Percentiles rank a stretch among this genome's conserved stretches.
Conservation (phyloP, 2,329 filamentous ascomycete genomes). For the Stachybotrys echinatus region DNA sequence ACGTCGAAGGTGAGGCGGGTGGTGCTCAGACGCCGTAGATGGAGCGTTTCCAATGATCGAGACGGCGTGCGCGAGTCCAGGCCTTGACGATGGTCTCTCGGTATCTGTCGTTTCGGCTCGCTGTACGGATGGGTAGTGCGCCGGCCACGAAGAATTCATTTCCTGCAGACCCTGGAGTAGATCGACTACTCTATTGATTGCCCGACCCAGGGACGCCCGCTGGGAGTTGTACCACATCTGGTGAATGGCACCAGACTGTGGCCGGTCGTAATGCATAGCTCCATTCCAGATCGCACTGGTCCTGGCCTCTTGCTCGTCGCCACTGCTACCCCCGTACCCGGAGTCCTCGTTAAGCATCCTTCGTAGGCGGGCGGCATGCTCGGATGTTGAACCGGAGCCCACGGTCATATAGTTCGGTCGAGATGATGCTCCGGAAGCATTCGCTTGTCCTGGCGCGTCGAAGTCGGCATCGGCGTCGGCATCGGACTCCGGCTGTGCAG, state of each 20-base stretch:
- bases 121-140: slow-evolving; percentile 86
- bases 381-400: slow-evolving; percentile 73
- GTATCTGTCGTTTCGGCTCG: slow-evolving; percentile 43
- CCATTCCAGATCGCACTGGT: slow-evolving; percentile 42
- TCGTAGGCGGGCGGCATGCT: slow-evolving; percentile 76
- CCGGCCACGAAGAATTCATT: slow-evolving; percentile 89
- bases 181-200: slow-evolving; percentile 82
- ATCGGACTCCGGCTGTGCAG: slow-evolving; percentile 22
- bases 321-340: slow-evolving; percentile 81
- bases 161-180: slow-evolving; percentile 77
- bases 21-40: slow-evolving; percentile 27
- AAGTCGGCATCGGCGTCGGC: slow-evolving; percentile 17
- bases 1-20: slow-evolving; percentile 54
- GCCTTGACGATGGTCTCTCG: slow-evolving; percentile 47
- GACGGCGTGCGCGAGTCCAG: slow-evolving; percentile 58
- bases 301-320: slow-evolving; percentile 49
- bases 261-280: slow-evolving; percentile 33
- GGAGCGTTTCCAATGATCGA: slow-evolving; percentile 46
- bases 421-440: slow-evolving; percentile 19
- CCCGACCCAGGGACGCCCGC: slow-evolving; percentile 76
- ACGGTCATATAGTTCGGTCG: slow-evolving; percentile 79
- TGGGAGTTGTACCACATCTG: slow-evolving; percentile 96
- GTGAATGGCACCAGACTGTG: slow-evolving; percentile 76
- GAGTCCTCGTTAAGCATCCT: slow-evolving; percentile 82
- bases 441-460: slow-evolving; percentile 16